Percentiles rank a stretch among this genome's conserved stretches.
Conservation (phyloP, 1,139 yeast species). For the Wickerhamiella infanticola region DNA sequence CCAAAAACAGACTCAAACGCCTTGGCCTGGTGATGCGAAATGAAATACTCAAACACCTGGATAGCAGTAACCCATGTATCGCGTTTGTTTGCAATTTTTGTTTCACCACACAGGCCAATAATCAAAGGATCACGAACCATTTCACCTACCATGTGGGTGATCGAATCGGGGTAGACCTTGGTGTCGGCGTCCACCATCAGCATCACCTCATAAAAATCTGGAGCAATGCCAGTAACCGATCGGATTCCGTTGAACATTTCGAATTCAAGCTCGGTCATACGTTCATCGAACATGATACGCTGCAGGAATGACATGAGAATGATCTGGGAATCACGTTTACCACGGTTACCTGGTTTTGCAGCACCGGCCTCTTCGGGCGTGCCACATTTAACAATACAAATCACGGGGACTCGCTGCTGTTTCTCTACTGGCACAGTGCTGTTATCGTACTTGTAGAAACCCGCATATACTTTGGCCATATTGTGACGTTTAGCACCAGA, state of each 20-base stretch:
- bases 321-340: constrained; percentile 94
- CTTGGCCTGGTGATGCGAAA: constrained; percentile 91
- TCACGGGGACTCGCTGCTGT: constrained; percentile 79
- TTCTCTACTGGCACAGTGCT: constrained; percentile 57
- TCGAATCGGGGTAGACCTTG: constrained; percentile 73
- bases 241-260: constrained; percentile 68
- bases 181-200: constrained; percentile 98
- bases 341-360: constrained; percentile 95
- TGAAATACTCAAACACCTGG: constrained; percentile 91
- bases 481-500: constrained; percentile 87
- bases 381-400: constrained; percentile 82
- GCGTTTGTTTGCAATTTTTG: constrained; percentile 78
- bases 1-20: constrained; percentile 95
- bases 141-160: constrained; percentile 86
- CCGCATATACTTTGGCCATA: constrained; percentile 86
- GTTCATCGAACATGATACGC: constrained; percentile 82
- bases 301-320: constrained; percentile 87
- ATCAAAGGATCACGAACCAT: constrained; percentile 80
- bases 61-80: constrained; percentile 88
- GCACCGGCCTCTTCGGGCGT: constrained; percentile 63
- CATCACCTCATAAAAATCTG: constrained; percentile 70
- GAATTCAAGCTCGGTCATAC: constrained; percentile 89
- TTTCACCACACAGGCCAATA: constrained; percentile 97
- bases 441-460: constrained; percentile 73
- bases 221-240: constrained; percentile 77